Evolutionary conservation across 108 stramenopile genomes (phyloP).

Genomic region (Cylindrotheca fusiformis): DNA sequence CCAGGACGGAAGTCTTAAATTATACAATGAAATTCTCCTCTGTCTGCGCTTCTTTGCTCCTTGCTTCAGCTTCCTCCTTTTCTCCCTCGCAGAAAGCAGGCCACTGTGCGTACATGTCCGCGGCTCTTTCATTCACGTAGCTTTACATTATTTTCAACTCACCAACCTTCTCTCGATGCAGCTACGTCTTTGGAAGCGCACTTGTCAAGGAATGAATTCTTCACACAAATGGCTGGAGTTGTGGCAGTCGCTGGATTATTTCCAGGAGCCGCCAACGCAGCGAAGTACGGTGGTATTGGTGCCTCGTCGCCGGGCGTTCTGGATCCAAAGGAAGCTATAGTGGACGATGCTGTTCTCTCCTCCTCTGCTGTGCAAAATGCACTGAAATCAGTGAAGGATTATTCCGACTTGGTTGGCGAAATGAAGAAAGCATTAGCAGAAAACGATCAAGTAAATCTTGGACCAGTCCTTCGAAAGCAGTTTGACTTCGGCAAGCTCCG

Average conservation of each 20-base stretch:
- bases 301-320: conserved; percentile 73
- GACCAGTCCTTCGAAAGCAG: conserved; percentile 65
- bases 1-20: too few species aligned
- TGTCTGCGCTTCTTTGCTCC: neutral
- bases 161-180: neutral
- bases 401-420: conserved; percentile 47
- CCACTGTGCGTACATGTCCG: neutral
- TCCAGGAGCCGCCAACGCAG: conserved; percentile 73
- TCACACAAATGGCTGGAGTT: conserved; percentile 47
- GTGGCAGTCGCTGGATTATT: conserved; percentile 31
- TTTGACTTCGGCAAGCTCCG: conserved; percentile 81
- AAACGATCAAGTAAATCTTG: conserved; percentile 75
- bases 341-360: conserved; percentile 65
- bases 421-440: conserved; percentile 51
- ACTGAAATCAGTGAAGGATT: conserved; percentile 46
- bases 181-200: conserved; percentile 1
- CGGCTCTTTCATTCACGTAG: neutral
- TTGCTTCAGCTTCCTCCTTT: neutral
- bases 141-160: neutral
- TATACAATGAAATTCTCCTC: neutral
- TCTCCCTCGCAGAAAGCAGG: neutral
- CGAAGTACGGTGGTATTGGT: conserved; percentile 76
- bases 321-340: conserved; percentile 69
- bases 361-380: conserved; percentile 71
- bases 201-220: conserved; percentile 52